Evolutionary conservation across 2,329 filamentous ascomycete species (phyloP).

Genomic region (Hymenoscyphus occultus): DNA sequence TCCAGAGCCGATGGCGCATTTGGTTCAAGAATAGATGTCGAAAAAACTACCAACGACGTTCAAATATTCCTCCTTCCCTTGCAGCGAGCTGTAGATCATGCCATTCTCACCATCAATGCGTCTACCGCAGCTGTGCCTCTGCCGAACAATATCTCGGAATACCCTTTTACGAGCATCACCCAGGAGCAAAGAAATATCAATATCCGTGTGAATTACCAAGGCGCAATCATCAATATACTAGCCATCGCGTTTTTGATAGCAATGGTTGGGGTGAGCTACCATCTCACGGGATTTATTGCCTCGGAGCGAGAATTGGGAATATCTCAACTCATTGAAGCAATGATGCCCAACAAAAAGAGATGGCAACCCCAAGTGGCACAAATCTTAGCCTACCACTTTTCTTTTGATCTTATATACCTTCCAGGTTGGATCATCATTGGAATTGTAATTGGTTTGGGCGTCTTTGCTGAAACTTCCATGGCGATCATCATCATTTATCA

Average conservation of each 20-base stretch:
- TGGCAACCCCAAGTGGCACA: conserved; percentile 78
- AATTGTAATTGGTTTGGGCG: conserved; percentile 6
- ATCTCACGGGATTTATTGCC: conserved; percentile 81
- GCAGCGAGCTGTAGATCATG: conserved; percentile 72
- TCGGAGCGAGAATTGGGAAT: conserved; percentile 84
- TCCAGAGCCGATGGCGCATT: conserved; percentile 66
- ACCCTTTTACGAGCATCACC: conserved; percentile 72
- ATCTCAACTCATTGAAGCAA: conserved; percentile 83
- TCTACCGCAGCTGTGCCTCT: conserved; percentile 41
- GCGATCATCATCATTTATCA: conserved; percentile 71
- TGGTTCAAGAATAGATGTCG: conserved; percentile 61
- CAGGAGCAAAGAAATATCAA: conserved; percentile 61
- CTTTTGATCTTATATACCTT: conserved; percentile 76
- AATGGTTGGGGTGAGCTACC: conserved; percentile 79
- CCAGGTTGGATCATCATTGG: conserved; percentile 58
- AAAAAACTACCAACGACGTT: conserved; percentile 65
- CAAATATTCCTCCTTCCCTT: conserved; percentile 77
- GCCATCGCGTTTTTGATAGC: conserved; percentile 76
- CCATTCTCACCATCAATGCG: conserved; percentile 58
- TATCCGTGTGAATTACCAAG: conserved; percentile 70
- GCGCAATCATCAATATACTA: conserved; percentile 70
- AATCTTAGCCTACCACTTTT: conserved; percentile 74
- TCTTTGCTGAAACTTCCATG: conserved; percentile 46
- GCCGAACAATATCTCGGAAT: conserved; percentile 56
- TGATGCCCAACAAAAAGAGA: conserved; percentile 73